A percentile compares a stretch with the other conserved stretches of the same genome.
Conservation (phyloP, 257 asterid species). For the Salvia hispanica region DNA sequence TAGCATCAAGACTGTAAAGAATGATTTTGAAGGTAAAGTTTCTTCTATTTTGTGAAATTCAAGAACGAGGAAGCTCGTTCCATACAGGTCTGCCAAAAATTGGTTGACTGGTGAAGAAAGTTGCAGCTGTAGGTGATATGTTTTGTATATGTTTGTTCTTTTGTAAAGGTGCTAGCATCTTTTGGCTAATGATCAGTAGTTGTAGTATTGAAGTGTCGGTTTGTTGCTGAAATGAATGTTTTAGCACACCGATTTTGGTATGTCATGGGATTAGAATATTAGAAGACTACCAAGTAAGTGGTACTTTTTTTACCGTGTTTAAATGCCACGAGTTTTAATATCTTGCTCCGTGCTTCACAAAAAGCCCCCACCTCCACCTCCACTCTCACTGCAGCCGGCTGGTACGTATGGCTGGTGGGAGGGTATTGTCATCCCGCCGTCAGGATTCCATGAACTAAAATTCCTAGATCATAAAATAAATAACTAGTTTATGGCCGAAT, state of each 20-base stretch:
- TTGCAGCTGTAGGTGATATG: constrained; percentile 10
- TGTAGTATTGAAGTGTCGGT: not conserved
- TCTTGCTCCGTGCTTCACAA: not conserved
- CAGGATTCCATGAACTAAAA: no score
- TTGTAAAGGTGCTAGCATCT: constrained; percentile 25
- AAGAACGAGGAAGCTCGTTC: no score
- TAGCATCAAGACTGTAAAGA: constrained; percentile 24
- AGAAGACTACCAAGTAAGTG: not conserved
- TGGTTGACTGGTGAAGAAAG: not conserved
- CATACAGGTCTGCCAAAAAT: not conserved
- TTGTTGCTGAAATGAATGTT: constrained; percentile 14
- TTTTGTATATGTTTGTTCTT: constrained; percentile 20
- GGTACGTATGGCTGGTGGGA: no score
- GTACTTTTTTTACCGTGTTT: not conserved
- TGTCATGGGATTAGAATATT: not conserved
- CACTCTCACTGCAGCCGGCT: no score
- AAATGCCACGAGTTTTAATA: not conserved
- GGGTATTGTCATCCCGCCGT: no score
- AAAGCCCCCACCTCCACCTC: no score
- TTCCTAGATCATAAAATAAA: not conserved
- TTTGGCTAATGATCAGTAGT: not conserved
- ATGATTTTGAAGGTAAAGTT: constrained; percentile 40
- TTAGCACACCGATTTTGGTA: not conserved
- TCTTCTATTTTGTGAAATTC: constrained; percentile 4
- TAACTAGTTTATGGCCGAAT: not conserved